Evolutionary conservation across 352 stramenopile genomes (phyloP), one percentile per base, ranked within the genome.

Genomic region (Phytophthora sp.): DNA sequence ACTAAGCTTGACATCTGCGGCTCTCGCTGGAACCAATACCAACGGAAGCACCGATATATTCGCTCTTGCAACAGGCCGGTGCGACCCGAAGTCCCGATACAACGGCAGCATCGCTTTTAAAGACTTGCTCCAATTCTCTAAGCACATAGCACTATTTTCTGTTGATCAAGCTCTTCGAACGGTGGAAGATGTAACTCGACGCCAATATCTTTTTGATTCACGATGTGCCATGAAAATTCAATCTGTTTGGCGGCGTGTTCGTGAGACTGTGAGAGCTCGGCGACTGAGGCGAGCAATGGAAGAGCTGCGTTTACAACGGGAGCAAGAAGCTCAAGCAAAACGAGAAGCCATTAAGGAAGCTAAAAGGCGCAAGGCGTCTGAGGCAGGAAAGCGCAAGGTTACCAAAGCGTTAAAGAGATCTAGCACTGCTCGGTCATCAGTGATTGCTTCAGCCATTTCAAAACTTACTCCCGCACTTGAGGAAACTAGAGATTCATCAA

Each of bases 181-280:
- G 8, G 68, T 90, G 10, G 75, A 85, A n/a, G 74, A 77, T 27
- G 67, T 90, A n/a, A 71, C 82, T 27, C 62, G 51, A 54, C 87
- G 85, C 27, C 75, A 76, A 10, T 74, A 71, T 20, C 60, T 92
- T 26, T 78, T 77, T 26, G 55, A 81, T 31, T 51, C 69, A 11
- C 75, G 83, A 0, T 87, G 80, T 26, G 63, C 66, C 7, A 55
- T 88, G 24, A 92, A 90, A 61, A 69, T 92, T 6, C 83, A 92
- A 70, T 67, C 49, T 13, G 69, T 81, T 27, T 91, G 82, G 82
- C 69, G 77, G 13, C 81, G 76, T 37, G 77, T 77, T 13, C 66
- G 69, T n/a, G 66, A 74, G 15, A 46, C 68, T 17, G 65, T 89
- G 30, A 65, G 72, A 31, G 72, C 69, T 7, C 64, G 78, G 30